Base-by-base conservation (phyloP, 2,329 filamentous ascomycete species). In the Diaporthe citriasiana region DNA sequence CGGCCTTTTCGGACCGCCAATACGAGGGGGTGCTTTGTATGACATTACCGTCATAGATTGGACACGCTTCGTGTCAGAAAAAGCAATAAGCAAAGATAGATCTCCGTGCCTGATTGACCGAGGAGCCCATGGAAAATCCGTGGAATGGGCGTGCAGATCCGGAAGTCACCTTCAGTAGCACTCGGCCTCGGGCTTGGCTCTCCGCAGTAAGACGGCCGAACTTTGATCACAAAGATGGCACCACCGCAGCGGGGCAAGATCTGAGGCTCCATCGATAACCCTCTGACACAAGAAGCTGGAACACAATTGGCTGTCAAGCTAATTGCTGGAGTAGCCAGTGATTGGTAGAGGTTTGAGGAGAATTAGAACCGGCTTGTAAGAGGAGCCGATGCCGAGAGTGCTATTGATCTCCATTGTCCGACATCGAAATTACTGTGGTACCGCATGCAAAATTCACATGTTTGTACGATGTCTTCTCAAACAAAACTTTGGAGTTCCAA, bases 191-290 rank as follows among this genome's bases (percentile, higher is more conserved):
- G 33, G 40, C 38, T 33, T 17, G 2, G 4, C 12, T 33, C 59
- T 63, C 33, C n/a, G 59, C 9, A 5, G 60, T 65, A 65, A 65
- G 60, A 65, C 60, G 60, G 60, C 60, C 42, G 60, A 65, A 50
- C 60, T 60, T 42, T 59, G 10, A 25, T 33, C 33, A 25, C 0
- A 10, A 4, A 59, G 3, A 7, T 30, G 15, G n/a, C 35, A 22
- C 22, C 12, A 9, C 38, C 9, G 35, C 22, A 7, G 56, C 56
- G 33, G 33, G 12, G 51, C 13, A 25, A 10, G n/a, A 25, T 25
- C 35, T 9, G 1, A 40, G 35, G 35, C 35, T 40, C 13, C 35
- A 40, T 40, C 4, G 35, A 25, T 9, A 19, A 19, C n/a, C n/a
- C n/a, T n/a, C n/a, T n/a, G n/a, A n/a, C n/a, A n/a, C n/a, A n/a